Base-by-base conservation (phyloP, 2,329 filamentous ascomycete species). In the Clarireedia monteithiana region DNA sequence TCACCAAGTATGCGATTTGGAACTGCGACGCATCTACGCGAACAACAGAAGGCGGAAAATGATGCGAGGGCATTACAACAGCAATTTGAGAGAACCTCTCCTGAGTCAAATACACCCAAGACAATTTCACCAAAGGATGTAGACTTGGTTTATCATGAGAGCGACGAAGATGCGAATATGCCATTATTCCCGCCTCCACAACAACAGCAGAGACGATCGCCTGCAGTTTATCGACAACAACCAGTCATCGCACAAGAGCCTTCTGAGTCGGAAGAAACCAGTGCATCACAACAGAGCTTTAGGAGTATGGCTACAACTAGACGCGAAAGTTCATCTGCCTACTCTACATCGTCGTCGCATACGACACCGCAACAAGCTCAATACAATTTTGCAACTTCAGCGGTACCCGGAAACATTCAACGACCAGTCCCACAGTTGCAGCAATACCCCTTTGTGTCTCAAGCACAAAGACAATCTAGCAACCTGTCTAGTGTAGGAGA, bases 91-190 rank as follows among this genome's bases (percentile, higher is more conserved):
- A 63, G 62, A 46, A 57, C 59, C 26, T 67, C 67, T 24, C 66
- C 62, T 70, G 61, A 62, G 34, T 61, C 77, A 5, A 79, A 78
- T 0, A 78, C 86, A n/a, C 78, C 83, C 1, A 89, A 89, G 71
- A 96, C 92, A 0, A 96, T 99, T 48, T 97, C 92, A 1, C 94
- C 92, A 24, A 95, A 95, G 73, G 92, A 97, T 66, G 89, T 91
- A 1, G 73, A 95, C 58, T 74, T 96, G 50, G 91, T 96, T 58
- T 96, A 91, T 68, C 82, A 86, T 59, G 89, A 94, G 40, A 72
- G 77, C 0, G 88, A 91, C 2, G 84, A 86, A 17, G 85, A 86
- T 48, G 73, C 80, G 4, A 83, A 83, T 58, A 83, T 87, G 64
- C 47, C 47, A 27, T 74, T 96, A 20, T 95, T 96, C 67, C 81